Base-by-base conservation (phyloP, 2,329 filamentous ascomycete genomes). In the Zasmidium cellare region DNA sequence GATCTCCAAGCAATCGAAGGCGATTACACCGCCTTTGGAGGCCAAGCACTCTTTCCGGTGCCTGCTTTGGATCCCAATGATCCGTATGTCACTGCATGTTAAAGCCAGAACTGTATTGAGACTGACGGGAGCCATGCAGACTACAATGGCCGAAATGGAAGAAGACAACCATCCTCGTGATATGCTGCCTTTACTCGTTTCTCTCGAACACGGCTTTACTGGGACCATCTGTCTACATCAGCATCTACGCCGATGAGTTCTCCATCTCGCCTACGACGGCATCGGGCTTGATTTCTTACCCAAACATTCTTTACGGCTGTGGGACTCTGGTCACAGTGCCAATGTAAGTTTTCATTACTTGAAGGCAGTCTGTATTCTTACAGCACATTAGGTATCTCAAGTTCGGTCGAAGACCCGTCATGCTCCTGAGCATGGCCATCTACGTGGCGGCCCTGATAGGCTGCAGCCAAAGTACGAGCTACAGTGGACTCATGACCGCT, bases 61-160 rank as follows among this genome's bases (percentile, higher is more conserved):
- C 84, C 84, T 1, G 81, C 83, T 1, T 79, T 84, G 55, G 83
- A 86, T 63, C 84, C 84, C 1, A 86, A 86, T 58, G 83, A 86
- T 67, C 84, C 84, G 77, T 79, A 71, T 49, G 65, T 56, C 12
- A 11, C 25, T 28, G 25, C 6, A 25, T 22, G 19, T 23, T 18
- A 19, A 11, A 6, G 16, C 28, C 35, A 20, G 14, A 18, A 55
- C 20, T 28, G 19, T 5, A 5, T 1, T 22, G 20, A 19, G 9
- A 47, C 51, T 54, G 38, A 54, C 51, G 23, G 20, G 16, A 47
- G 6, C 35, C 25, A 3, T 22, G 3, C 14, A 57, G 53, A 23
- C 24, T 56, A 9, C 51, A 83, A 75, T 86, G 84, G 84, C 68
- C 80, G 1, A 74, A 71, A 24, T 76, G 72, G 64, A 86, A 84